Evolutionary conservation across 169 alveolate species (phyloP).

Genomic region (Eimeria tenella): DNA sequence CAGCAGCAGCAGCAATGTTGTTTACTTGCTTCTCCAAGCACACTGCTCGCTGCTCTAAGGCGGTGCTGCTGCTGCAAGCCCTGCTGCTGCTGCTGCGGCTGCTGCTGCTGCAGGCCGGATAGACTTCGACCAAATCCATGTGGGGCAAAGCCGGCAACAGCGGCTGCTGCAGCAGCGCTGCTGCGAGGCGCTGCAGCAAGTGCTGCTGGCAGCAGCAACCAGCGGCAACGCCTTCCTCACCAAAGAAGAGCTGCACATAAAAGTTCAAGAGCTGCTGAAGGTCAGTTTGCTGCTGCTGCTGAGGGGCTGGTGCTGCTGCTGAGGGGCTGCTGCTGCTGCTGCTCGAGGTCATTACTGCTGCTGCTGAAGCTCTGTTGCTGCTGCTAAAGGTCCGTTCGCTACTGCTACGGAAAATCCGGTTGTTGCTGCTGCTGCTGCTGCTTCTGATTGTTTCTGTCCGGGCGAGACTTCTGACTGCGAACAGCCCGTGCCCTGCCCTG

Average conservation of each 20-base stretch:
- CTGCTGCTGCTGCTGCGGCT: slow-evolving; percentile 1
- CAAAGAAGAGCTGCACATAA: slow-evolving; percentile 18
- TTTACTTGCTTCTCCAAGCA: too few species aligned
- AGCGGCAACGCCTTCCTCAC: slow-evolving; percentile 23
- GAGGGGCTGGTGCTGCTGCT: background rate
- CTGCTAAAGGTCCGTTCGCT: background rate
- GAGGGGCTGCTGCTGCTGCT: too few species aligned
- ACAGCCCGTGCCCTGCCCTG: background rate
- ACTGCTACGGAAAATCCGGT: background rate
- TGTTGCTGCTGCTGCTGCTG: background rate
- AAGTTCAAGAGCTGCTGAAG: slow-evolving; percentile 46
- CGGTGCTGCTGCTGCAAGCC: too few species aligned
- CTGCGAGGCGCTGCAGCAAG: slow-evolving; percentile 60
- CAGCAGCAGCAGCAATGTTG: too few species aligned
- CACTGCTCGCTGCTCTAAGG: too few species aligned
- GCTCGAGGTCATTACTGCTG: too few species aligned
- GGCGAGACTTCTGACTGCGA: too few species aligned
- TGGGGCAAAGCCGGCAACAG: slow-evolving; percentile 77
- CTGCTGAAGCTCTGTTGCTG: background rate
- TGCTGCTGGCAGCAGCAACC: slow-evolving; percentile 54
- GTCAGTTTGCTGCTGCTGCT: slow-evolving; percentile 32
- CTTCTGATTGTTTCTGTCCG: background rate
- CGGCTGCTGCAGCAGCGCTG: slow-evolving; percentile 69
- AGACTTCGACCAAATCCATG: slow-evolving; percentile 73
- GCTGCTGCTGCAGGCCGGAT: slow-evolving; percentile 52